Percentiles rank a stretch among this genome's conserved stretches.
Evolutionary conservation across 1,284 basidiomycete genomes (phyloP).

Genomic region (Albatrellus sp.): DNA sequence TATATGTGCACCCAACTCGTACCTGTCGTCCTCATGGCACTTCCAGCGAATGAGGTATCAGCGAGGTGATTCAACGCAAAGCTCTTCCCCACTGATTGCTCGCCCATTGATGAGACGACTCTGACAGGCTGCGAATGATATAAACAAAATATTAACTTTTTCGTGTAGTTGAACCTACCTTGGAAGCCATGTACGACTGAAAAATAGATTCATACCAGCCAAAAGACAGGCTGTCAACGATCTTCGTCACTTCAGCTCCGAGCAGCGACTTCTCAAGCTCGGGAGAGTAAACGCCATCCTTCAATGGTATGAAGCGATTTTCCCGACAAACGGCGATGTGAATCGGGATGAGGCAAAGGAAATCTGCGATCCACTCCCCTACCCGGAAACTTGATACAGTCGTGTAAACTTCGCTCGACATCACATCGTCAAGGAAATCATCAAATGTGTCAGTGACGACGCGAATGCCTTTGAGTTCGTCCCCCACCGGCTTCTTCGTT

Average conservation of each 20-base stretch:
- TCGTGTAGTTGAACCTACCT: slow-evolving; percentile 21
- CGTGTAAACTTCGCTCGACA: not conserved
- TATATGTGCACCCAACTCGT: not conserved
- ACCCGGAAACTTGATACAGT: slow-evolving; percentile 19
- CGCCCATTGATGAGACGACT: slow-evolving; percentile 54
- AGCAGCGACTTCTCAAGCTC: slow-evolving; percentile 38
- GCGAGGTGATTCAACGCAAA: slow-evolving; percentile 49
- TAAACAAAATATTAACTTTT: not conserved
- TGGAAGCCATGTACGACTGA: slow-evolving; percentile 46
- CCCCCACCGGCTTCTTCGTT: slow-evolving; percentile 39
- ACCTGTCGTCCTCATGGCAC: slow-evolving; percentile 51
- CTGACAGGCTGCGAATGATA: slow-evolving; percentile 34
- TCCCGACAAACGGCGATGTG: slow-evolving; percentile 46
- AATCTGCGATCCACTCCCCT: slow-evolving; percentile 51
- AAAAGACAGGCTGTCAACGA: slow-evolving; percentile 43
- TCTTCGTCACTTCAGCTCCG: slow-evolving; percentile 43
- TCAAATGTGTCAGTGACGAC: slow-evolving; percentile 15
- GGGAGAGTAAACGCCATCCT: slow-evolving; percentile 39
- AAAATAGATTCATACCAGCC: slow-evolving; percentile 60
- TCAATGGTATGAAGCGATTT: slow-evolving; percentile 47
- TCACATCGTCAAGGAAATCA: not conserved
- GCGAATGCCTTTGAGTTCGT: slow-evolving; percentile 23
- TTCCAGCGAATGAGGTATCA: slow-evolving; percentile 55
- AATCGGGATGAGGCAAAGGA: slow-evolving; percentile 52
- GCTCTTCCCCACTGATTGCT: slow-evolving; percentile 55